Percentiles rank a stretch among this genome's conserved stretches.
Evolutionary conservation across 2,329 filamentous ascomycete genomes (phyloP).

Genomic region (Lecanicillium sp.): DNA sequence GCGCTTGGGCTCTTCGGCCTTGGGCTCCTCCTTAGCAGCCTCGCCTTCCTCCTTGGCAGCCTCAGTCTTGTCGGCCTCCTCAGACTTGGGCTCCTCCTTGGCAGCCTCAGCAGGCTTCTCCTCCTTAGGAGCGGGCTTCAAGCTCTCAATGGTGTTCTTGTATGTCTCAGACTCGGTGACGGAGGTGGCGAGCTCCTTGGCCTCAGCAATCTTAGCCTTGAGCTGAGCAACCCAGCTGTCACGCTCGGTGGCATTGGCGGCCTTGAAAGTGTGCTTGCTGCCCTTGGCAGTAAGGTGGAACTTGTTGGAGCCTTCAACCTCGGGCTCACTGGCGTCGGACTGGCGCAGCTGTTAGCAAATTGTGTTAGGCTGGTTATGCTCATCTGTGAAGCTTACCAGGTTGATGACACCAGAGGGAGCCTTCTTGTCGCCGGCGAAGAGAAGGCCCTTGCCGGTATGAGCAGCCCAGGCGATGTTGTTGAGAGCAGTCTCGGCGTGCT

Average conservation of each 20-base stretch:
- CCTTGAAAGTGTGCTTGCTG: slow-evolving; percentile 94
- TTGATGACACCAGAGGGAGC: slow-evolving; percentile 75
- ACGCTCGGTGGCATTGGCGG: slow-evolving; percentile 63
- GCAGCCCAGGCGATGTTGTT: slow-evolving; percentile 80
- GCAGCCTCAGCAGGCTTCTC: slow-evolving; percentile 20
- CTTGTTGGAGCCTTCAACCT: slow-evolving; percentile 67
- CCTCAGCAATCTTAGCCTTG: slow-evolving; percentile 75
- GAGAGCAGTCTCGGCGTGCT: slow-evolving; percentile 66
- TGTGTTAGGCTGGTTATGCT: not conserved
- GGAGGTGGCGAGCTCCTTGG: slow-evolving; percentile 67
- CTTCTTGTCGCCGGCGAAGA: slow-evolving; percentile 85
- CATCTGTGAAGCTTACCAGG: slow-evolving; percentile 53
- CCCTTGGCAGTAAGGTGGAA: slow-evolving; percentile 80
- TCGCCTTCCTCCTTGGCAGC: slow-evolving; percentile 24
- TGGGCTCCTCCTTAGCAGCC: slow-evolving; percentile 36
- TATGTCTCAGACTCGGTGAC: slow-evolving; percentile 76
- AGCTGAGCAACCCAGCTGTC: slow-evolving; percentile 86
- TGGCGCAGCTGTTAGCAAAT: slow-evolving; percentile 28
- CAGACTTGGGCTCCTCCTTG: slow-evolving; percentile 42
- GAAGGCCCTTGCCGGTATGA: slow-evolving; percentile 88
- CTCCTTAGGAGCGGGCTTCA: slow-evolving; percentile 40
- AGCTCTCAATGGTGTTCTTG: slow-evolving; percentile 74
- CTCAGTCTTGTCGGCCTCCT: slow-evolving; percentile 43
- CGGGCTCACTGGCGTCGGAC: slow-evolving; percentile 59
- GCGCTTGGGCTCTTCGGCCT: slow-evolving; percentile 52